Evolutionary conservation across 345 rosid genomes (phyloP).

Genomic region (Citrus mangshanensis): DNA sequence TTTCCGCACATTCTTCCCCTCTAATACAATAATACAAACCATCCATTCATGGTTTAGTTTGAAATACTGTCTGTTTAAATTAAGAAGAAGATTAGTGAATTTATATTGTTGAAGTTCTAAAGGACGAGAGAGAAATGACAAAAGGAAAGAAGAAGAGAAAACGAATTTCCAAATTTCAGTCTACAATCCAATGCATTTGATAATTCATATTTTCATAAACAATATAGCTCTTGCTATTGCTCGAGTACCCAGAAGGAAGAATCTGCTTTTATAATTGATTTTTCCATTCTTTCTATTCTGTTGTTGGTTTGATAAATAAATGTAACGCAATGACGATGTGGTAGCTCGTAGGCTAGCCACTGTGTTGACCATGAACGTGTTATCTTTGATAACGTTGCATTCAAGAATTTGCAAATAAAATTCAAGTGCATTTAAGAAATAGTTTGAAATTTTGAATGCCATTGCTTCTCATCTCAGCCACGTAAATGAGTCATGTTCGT

Average conservation of each 20-base stretch:
- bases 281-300: not conserved
- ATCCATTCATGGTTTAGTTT: slow-evolving; percentile 12
- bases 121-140: not conserved
- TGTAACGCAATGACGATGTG: not conserved
- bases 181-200: not conserved
- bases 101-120: not conserved
- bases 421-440: not conserved
- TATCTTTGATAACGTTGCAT: not conserved
- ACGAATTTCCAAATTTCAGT: not conserved
- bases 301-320: not conserved
- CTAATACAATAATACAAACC: slow-evolving; percentile 17
- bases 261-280: not conserved
- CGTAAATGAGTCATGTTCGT: not conserved
- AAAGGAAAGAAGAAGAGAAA: not conserved
- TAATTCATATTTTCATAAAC: not conserved
- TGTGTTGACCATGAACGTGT: not conserved
- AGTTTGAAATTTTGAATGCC: not conserved
- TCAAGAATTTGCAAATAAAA: not conserved
- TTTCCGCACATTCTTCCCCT: slow-evolving; percentile 37
- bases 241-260: not conserved
- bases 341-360: not conserved
- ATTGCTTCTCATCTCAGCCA: not conserved
- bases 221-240: not conserved
- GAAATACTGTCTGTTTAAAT: not conserved
- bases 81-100: not conserved